Evolutionary conservation across 768 basidiomycete species (phyloP).

Genomic region (Pisolithus orientalis): DNA sequence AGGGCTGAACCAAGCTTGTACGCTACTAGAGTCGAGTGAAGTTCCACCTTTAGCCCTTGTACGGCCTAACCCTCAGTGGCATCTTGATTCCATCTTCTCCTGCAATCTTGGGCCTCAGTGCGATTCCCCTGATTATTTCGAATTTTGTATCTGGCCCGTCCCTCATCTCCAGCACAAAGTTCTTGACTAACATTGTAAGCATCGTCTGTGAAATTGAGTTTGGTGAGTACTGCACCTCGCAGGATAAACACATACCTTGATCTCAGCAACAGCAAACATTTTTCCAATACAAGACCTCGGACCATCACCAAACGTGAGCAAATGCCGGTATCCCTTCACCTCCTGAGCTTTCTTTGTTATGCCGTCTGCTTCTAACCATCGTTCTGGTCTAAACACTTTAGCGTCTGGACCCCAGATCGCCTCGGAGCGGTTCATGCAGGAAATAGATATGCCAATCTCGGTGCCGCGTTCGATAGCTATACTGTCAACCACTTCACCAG

Average conservation of each 20-base stretch:
- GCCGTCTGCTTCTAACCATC: constrained; percentile 46
- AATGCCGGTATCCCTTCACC: constrained; percentile 44
- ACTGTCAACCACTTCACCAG: constrained; percentile 33
- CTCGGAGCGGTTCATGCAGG: constrained; percentile 43
- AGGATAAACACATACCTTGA: constrained; percentile 17
- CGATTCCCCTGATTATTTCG: constrained; percentile 1
- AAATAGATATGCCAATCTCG: constrained; percentile 36
- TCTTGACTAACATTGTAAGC: constrained; percentile 34
- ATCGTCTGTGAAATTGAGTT: constrained; percentile 27
- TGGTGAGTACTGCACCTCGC: constrained; percentile 3
- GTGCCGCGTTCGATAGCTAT: constrained; percentile 47
- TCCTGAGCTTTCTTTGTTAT: constrained; percentile 27
- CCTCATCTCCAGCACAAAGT: constrained; percentile 28
- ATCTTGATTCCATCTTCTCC: constrained; percentile 18
- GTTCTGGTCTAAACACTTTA: constrained; percentile 52
- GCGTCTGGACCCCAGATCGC: constrained; percentile 58
- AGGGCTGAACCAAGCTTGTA: no score
- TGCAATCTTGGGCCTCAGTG: constrained; percentile 5
- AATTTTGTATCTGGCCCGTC: constrained; percentile 30
- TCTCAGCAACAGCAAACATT: constrained; percentile 36
- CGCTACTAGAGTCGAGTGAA: no score
- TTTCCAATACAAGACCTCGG: constrained; percentile 46
- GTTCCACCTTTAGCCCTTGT: constrained; percentile 1
- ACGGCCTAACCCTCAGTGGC: constrained; percentile 15
- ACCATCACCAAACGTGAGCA: constrained; percentile 48